Conservation (phyloP, 805 yeast genomes). For the Pichia membranifaciens region DNA sequence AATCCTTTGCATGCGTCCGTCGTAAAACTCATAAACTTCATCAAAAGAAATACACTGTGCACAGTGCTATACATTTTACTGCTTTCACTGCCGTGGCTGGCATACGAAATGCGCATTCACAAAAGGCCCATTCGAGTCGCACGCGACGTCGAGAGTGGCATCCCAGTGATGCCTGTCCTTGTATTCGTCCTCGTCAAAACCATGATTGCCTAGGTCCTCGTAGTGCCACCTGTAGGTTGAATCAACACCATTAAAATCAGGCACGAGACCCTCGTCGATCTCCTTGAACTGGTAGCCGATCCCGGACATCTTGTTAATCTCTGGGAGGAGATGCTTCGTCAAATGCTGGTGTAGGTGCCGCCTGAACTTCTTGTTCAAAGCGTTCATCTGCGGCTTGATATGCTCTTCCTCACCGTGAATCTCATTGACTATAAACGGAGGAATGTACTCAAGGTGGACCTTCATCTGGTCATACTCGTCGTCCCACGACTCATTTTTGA, state of each 20-base stretch:
- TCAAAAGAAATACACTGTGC: no score
- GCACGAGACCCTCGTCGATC: conserved; percentile 41
- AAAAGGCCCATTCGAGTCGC: conserved; percentile 60
- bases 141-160: conserved; percentile 54
- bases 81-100: not conserved
- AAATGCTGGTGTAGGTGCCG: conserved; percentile 72
- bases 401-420: conserved; percentile 65
- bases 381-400: conserved; percentile 63
- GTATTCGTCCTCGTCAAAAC: conserved; percentile 42
- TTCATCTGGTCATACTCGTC: conserved; percentile 64
- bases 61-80: no score
- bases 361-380: conserved; percentile 62
- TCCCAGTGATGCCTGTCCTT: conserved; percentile 51
- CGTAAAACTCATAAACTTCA: no score
- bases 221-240: conserved; percentile 56
- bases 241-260: conserved; percentile 34
- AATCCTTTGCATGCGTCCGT: no score
- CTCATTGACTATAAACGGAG: conserved; percentile 64
- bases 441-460: conserved; percentile 60
- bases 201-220: conserved; percentile 51
- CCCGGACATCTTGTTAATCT: conserved; percentile 55
- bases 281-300: conserved; percentile 35
- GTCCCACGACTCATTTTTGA: conserved; percentile 69
- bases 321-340: conserved; percentile 61
- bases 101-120: conserved; percentile 54